A percentile compares a stretch with the other conserved stretches of the same genome.
Evolutionary conservation across 306 rosid species (phyloP).

Genomic region (Begonia loranthoides): DNA sequence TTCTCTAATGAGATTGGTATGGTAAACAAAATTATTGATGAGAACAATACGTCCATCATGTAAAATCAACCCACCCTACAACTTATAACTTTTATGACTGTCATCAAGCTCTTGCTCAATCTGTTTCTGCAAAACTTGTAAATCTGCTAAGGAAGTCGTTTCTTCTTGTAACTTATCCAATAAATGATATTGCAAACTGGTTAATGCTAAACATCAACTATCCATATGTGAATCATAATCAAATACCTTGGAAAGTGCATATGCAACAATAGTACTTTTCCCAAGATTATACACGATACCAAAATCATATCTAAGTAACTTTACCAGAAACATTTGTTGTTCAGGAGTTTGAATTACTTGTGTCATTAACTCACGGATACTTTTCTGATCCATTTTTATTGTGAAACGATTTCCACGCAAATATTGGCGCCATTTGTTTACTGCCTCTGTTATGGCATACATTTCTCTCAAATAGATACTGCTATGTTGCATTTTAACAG

Average conservation of each 20-base stretch:
- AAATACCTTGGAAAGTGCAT: background rate
- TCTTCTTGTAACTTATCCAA: too few relatives aligned
- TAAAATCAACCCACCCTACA: background rate
- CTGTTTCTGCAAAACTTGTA: too few relatives aligned
- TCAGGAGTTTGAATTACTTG: too few relatives aligned
- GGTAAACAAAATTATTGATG: too few relatives aligned
- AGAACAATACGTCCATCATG: background rate
- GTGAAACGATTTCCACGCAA: background rate
- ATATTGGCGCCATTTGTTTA: slow-evolving; percentile 1
- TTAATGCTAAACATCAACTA: too few relatives aligned
- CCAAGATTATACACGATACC: background rate
- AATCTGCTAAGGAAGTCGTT: too few relatives aligned
- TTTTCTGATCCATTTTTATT: too few relatives aligned
- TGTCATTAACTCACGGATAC: too few relatives aligned
- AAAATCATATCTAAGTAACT: background rate
- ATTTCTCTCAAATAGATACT: background rate
- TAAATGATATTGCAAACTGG: too few relatives aligned
- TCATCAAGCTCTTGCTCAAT: background rate
- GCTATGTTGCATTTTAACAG: background rate
- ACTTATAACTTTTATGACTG: too few relatives aligned
- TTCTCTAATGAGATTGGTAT: background rate
- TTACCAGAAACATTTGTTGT: background rate
- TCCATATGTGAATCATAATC: background rate
- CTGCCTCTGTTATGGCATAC: background rate
- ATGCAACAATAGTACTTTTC: background rate